Conservation (phyloP, 192 early-diverging fungal genomes). For the Spinellus fusiger region DNA sequence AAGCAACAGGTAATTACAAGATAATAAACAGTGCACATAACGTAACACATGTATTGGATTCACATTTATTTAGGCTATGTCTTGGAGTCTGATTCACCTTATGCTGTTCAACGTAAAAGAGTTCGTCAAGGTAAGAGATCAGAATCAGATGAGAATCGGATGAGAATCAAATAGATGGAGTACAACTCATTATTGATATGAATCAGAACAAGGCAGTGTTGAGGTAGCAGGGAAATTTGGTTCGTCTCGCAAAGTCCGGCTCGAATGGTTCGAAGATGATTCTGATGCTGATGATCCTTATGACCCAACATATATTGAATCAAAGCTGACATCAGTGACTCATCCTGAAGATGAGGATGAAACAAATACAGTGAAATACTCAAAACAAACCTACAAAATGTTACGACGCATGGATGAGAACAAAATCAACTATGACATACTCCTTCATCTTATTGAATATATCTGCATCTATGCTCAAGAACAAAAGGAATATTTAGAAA, state of each 20-base stretch:
- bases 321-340: neutral
- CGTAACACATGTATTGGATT: slow-evolving; percentile 2
- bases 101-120: slow-evolving; percentile 24
- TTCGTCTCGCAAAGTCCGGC: slow-evolving; percentile 18
- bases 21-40: neutral
- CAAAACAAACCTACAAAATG: slow-evolving; percentile 29
- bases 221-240: slow-evolving; percentile 36
- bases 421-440: slow-evolving; percentile 52
- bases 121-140: slow-evolving; percentile 11
- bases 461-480: slow-evolving; percentile 29
- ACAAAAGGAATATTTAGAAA: too few species aligned
- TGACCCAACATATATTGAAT: slow-evolving; percentile 3
- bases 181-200: neutral
- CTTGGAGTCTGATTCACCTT: slow-evolving; percentile 34
- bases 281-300: slow-evolving; percentile 23
- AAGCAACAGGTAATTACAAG: slow-evolving; percentile 39
- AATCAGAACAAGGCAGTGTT: slow-evolving; percentile 5
- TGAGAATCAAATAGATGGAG: neutral
- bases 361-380: neutral
- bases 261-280: slow-evolving; percentile 31
- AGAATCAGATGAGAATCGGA: neutral
- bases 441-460: slow-evolving; percentile 38
- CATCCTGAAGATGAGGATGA: slow-evolving; percentile 3
- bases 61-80: slow-evolving; percentile 38
- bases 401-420: slow-evolving; percentile 43